Conservation (phyloP, 768 basidiomycete genomes). For the Clitopilus passeckerianus region DNA sequence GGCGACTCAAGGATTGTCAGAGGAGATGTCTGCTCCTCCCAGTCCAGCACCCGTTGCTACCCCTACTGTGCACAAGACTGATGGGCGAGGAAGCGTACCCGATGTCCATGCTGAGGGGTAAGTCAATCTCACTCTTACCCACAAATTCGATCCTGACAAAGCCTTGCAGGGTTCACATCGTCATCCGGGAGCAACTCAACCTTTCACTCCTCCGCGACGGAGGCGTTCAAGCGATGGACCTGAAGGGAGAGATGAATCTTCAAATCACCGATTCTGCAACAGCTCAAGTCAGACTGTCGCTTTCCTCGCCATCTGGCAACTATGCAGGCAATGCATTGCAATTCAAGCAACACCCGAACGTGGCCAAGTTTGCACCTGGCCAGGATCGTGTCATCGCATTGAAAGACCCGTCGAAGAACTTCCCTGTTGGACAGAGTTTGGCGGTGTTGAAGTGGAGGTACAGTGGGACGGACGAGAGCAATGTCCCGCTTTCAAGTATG, state of each 20-base stretch:
- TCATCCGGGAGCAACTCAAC: constrained; percentile 79
- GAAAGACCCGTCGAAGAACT: constrained; percentile 77
- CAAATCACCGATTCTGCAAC: constrained; percentile 73
- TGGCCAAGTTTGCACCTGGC: constrained; percentile 76
- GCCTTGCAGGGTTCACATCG: constrained; percentile 69
- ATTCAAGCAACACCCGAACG: constrained; percentile 97
- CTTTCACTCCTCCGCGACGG: constrained; percentile 86
- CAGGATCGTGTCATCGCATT: constrained; percentile 64
- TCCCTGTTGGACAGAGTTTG: constrained; percentile 84
- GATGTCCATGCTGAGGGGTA: constrained; percentile 77
- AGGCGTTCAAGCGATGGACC: constrained; percentile 83
- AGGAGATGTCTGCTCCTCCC: constrained; percentile 42
- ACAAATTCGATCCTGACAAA: background rate
- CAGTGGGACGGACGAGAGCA: constrained; percentile 84
- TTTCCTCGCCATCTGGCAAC: constrained; percentile 51
- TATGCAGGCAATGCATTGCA: constrained; percentile 68
- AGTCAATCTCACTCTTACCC: constrained; percentile 1
- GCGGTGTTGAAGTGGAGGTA: constrained; percentile 94
- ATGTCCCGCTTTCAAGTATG: constrained; percentile 88
- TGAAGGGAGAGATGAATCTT: constrained; percentile 94
- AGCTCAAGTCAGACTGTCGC: constrained; percentile 64
- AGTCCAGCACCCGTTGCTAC: constrained; percentile 42
- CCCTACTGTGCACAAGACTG: constrained; percentile 37
- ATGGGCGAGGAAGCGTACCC: constrained; percentile 61
- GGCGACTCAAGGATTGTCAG: constrained; percentile 36